Conservation (phyloP, 306 rosid species). For the Comarum palustre region DNA sequence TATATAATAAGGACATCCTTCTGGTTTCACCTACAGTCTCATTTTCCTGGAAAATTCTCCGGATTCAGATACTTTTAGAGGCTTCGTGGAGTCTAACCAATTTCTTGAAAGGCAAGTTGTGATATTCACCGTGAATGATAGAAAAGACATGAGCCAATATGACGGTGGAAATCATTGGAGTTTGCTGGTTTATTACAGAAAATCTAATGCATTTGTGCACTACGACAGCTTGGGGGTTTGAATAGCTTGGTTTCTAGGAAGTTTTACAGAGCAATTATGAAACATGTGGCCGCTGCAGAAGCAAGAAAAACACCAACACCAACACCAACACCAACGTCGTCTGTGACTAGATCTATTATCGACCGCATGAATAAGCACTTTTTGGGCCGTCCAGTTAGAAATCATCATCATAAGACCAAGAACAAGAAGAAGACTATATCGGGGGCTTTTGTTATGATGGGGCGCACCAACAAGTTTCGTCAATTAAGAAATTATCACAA, state of each 20-base stretch:
- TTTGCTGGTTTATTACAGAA: slow-evolving; percentile 20
- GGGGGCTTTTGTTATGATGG: neutral
- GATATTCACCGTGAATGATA: slow-evolving; percentile 16
- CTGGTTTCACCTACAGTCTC: slow-evolving; percentile 10
- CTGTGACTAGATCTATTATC: neutral
- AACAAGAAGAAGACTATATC: neutral
- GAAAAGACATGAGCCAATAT: neutral
- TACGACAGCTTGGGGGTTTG: slow-evolving; percentile 16
- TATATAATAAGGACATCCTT: neutral
- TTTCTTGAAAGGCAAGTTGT: slow-evolving; percentile 3
- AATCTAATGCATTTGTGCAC: slow-evolving; percentile 12
- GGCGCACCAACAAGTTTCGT: neutral
- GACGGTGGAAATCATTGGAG: slow-evolving; percentile 20
- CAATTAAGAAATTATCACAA: too few species aligned
- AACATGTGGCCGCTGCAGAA: neutral
- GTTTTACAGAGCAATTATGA: neutral
- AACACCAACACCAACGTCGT: neutral
- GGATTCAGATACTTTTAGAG: neutral
- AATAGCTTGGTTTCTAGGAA: neutral
- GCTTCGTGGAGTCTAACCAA: slow-evolving; percentile 7
- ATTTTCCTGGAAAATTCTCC: neutral
- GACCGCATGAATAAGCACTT: neutral
- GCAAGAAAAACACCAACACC: too few species aligned
- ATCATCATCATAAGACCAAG: neutral
- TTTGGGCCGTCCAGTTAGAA: neutral